Evolutionary conservation across 768 basidiomycete species (phyloP).

Genomic region (Tremella yokohamensis): DNA sequence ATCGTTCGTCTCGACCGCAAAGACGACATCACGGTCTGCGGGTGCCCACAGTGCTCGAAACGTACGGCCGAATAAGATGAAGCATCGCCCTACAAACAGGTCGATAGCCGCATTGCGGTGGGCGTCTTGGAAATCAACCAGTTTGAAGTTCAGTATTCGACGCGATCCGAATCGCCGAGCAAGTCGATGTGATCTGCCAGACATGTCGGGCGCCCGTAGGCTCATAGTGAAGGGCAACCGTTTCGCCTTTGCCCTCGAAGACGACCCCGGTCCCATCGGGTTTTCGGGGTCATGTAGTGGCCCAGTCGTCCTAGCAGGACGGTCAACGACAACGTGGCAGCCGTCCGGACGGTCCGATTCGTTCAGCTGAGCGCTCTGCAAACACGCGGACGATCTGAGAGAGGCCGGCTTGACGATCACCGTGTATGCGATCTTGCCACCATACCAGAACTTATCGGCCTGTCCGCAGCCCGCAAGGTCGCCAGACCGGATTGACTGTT

Average conservation of each 20-base stretch:
- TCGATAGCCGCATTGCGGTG: slow-evolving; percentile 4
- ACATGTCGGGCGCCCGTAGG: slow-evolving; percentile 21
- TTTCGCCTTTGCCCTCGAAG: background rate
- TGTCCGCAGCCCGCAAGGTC: slow-evolving; percentile 19
- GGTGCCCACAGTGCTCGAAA: slow-evolving; percentile 34
- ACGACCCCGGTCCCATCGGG: background rate
- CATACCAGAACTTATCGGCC: slow-evolving; percentile 28
- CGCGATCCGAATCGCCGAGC: slow-evolving; percentile 37
- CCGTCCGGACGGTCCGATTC: background rate
- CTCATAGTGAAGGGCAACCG: slow-evolving; percentile 2
- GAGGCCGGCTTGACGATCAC: slow-evolving; percentile 14
- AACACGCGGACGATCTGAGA: background rate
- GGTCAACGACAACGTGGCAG: no score
- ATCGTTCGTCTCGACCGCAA: slow-evolving; percentile 29
- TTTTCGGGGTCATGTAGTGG: slow-evolving; percentile 1
- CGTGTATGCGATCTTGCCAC: slow-evolving; percentile 25
- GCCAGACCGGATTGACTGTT: slow-evolving; percentile 16
- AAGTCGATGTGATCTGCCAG: slow-evolving; percentile 33
- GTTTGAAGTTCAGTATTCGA: slow-evolving; percentile 28
- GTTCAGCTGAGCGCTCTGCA: background rate
- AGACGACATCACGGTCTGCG: slow-evolving; percentile 22
- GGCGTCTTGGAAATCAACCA: slow-evolving; percentile 5
- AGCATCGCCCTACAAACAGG: slow-evolving; percentile 23
- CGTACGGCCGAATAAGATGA: slow-evolving; percentile 33
- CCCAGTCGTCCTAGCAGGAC: background rate